Base-by-base conservation (phyloP, 1,284 basidiomycete species). In the Lentinula novae-zelandiae region DNA sequence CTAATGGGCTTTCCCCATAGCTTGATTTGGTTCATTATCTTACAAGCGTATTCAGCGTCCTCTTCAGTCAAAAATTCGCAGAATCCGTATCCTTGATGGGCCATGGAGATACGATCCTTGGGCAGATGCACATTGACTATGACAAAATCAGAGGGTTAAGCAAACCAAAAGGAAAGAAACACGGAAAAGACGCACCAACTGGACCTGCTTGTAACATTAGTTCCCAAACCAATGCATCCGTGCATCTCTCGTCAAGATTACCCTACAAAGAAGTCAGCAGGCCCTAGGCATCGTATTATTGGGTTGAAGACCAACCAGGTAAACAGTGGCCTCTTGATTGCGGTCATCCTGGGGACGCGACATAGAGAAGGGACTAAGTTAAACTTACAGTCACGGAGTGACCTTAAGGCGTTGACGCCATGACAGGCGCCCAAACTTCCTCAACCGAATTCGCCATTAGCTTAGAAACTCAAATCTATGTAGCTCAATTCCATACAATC, bases 21-120 rank as follows among this genome's bases (percentile, higher is more conserved):
- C 77, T 99, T 99, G 74, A 99, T 98, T 79, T 98, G 96, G 75
- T 99, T 98, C 95, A 99, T 96, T 70, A 98, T 98, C 81, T 97
- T 97, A 82, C 95, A 97, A 63, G 95, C 96, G 74, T 99, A 99
- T 77, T 99, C 96, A 67, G 96, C 95, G 77, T 98, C 97, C 72
- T 95, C 93, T 76, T 98, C 96, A 44, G 95, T 95, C 73, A 96
- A 80, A 75, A 98, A 98, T 80, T 99, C 96, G 82, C 96, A 98
- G 78, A 99, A 99, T 53, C 96, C 96, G 75, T 98, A 99, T 56
- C 96, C 96, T 78, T 99, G 97, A 73, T 99, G 96, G 2, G 92
- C 83, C 90, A 96, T 96, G 10, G 95, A 97, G 65, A 99, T 95
- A 67, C 96, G 89, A 77, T 99, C 97, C 76, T 98, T 99, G n/a